These are phyloP conservation scores for Beauveria asiatica DNA, from an alignment of 2,329 filamentous ascomycete genomes.

Conservation along the genomic window DNA sequence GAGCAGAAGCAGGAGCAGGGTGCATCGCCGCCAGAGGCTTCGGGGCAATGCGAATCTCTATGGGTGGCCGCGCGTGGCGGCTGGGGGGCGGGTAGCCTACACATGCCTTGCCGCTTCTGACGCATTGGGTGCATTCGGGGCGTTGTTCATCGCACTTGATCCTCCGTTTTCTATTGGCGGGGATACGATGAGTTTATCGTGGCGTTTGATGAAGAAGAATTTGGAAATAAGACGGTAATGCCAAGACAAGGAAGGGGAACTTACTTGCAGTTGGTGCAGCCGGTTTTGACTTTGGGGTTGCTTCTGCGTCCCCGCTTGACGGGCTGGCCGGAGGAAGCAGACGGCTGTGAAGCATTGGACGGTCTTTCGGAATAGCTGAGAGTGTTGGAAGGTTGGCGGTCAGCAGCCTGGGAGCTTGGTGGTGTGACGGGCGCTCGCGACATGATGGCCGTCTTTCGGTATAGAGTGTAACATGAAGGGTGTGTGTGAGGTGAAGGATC, in stretches of 20 bases:
- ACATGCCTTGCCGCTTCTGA: slow-evolving; percentile 49
- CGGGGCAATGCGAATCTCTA: slow-evolving; percentile 42
- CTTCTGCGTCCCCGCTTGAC: slow-evolving; percentile 41
- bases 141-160: slow-evolving; percentile 61
- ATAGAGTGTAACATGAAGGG: slow-evolving; percentile 1
- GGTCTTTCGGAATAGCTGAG: not conserved
- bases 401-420: not conserved
- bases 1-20: slow-evolving; percentile 9
- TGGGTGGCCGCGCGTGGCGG: slow-evolving; percentile 36
- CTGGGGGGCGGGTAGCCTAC: slow-evolving; percentile 53
- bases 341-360: not conserved
- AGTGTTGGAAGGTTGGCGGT: not conserved
- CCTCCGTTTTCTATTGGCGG: slow-evolving; percentile 40
- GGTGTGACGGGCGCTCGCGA: not conserved
- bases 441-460: not conserved
- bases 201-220: no score
- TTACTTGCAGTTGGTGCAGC: slow-evolving; percentile 61
- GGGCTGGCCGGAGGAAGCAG: slow-evolving; percentile 9
- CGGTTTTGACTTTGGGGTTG: slow-evolving; percentile 57
- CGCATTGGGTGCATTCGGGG: slow-evolving; percentile 52
- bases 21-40: slow-evolving; percentile 28
- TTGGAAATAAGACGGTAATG: not conserved
- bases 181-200: slow-evolving; percentile 3
- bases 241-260: slow-evolving; percentile 20
- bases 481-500: not conserved